Percentiles rank a stretch among this genome's conserved stretches.
Evolutionary conservation across 129 eudicot genomes (phyloP).

Genomic region (Erigeron canadensis): DNA sequence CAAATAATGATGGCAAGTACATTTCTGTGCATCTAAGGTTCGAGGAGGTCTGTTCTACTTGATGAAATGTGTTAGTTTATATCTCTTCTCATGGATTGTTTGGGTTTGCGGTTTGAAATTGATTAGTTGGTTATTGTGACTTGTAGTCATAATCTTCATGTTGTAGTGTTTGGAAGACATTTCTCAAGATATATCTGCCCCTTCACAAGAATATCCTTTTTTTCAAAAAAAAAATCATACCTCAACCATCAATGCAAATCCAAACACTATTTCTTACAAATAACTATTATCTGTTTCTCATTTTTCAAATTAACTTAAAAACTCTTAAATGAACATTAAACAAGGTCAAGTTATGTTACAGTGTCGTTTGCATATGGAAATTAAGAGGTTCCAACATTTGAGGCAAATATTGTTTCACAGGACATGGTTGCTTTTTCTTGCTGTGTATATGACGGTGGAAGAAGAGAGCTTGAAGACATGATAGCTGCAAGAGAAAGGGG

Average conservation of each 20-base stretch:
- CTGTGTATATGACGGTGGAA: conserved; percentile 93
- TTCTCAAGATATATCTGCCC: not conserved
- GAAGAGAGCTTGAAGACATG: conserved; percentile 76
- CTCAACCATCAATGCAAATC: not conserved
- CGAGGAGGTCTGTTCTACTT: conserved; percentile 73
- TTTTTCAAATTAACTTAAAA: not conserved
- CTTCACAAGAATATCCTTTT: not conserved
- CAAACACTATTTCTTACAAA: not conserved
- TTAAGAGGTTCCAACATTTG: conserved; percentile 11
- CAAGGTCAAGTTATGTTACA: not conserved
- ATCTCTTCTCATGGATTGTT: conserved; percentile 3
- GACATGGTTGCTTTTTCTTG: conserved; percentile 99
- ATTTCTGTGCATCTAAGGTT: conserved; percentile 97
- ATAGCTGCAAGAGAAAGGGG: conserved; percentile 97
- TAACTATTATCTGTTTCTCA: not conserved
- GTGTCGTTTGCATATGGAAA: conserved; percentile 1
- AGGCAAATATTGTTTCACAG: conserved; percentile 32
- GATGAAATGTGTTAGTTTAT: not conserved
- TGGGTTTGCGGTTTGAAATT: not conserved
- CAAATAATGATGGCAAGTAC: conserved; percentile 76
- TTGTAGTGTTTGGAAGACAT: not conserved
- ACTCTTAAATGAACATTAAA: not conserved
- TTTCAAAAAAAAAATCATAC: too few species aligned
- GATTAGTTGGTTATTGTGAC: not conserved
- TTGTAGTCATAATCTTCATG: not conserved